Evolutionary conservation across 176 grass and related monocot genomes (phyloP).

Genomic region (Zea mays): DNA sequence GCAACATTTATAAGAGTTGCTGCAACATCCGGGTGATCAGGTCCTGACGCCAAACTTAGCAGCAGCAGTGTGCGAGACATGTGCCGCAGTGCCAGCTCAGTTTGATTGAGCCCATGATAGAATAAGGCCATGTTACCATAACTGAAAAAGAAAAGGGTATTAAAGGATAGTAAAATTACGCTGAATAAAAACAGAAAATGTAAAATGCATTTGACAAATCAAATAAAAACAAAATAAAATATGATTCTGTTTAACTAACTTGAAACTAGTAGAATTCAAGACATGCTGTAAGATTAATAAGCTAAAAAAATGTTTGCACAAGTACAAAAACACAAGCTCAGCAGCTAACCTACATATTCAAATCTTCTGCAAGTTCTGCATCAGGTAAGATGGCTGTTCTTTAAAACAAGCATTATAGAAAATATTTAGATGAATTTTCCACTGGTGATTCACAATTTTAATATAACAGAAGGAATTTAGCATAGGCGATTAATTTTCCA

Average conservation of each 20-base stretch:
- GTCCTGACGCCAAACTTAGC: constrained; percentile 82
- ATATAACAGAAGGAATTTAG: not conserved
- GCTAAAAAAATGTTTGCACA: not conserved
- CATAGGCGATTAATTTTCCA: not conserved
- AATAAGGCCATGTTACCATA: constrained; percentile 99
- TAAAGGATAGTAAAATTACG: not conserved
- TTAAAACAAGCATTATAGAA: not conserved
- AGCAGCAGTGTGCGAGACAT: constrained; percentile 84
- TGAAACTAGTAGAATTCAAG: not conserved
- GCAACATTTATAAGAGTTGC: constrained; percentile 93
- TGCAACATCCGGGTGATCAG: constrained; percentile 90
- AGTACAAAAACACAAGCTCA: too few species aligned
- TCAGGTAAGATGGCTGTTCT: not conserved
- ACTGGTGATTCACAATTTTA: not conserved
- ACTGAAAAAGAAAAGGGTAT: constrained; percentile 52
- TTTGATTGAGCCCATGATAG: constrained; percentile 94
- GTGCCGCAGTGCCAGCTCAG: constrained; percentile 80
- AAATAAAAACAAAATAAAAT: too few species aligned
- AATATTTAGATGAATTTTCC: not conserved
- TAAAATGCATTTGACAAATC: too few species aligned
- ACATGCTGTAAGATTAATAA: too few species aligned
- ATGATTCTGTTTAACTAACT: not conserved
- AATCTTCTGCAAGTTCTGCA: not conserved
- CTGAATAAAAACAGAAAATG: not conserved
- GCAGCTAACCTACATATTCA: not conserved